A percentile compares a stretch with the other conserved stretches of the same genome.
Evolutionary conservation across 805 yeast genomes (phyloP).

Genomic region (Lipomyces chichibuensis): DNA sequence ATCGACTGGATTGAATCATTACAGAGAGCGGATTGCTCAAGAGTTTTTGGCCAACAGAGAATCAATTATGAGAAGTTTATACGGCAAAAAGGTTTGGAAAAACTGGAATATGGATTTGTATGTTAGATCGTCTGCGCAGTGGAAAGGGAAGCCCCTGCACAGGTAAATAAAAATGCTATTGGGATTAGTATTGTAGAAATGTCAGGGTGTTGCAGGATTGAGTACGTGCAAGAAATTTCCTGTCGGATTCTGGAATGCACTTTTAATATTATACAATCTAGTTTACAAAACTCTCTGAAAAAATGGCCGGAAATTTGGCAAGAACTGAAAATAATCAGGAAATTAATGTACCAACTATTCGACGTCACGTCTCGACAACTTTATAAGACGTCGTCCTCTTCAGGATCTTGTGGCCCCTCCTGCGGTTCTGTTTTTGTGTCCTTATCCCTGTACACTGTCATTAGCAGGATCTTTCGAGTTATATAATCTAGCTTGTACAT

Average conservation of each 20-base stretch:
- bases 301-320: background rate
- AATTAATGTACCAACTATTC: background rate
- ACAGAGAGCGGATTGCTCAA: slow-evolving; percentile 82
- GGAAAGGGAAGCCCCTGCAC: slow-evolving; percentile 15
- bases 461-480: background rate
- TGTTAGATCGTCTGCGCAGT: slow-evolving; percentile 28
- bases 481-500: background rate
- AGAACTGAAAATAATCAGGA: background rate
- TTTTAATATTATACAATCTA: slow-evolving; percentile 1
- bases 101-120: slow-evolving; percentile 90
- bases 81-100: slow-evolving; percentile 92
- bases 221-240: background rate
- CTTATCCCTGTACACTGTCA: slow-evolving; percentile 14
- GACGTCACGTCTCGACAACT: background rate
- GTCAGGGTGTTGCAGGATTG: background rate
- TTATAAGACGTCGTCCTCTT: slow-evolving; percentile 27
- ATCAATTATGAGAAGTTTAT: slow-evolving; percentile 78
- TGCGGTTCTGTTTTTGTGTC: slow-evolving; percentile 27
- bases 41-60: slow-evolving; percentile 58
- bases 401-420: slow-evolving; percentile 37
- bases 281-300: background rate
- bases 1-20: slow-evolving; percentile 73
- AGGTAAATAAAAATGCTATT: background rate
- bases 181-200: background rate
- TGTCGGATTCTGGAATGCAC: background rate